Evolutionary conservation across 345 rosid species (phyloP), one percentile per base, ranked within the genome.

Genomic region (Excoecaria agallocha): DNA sequence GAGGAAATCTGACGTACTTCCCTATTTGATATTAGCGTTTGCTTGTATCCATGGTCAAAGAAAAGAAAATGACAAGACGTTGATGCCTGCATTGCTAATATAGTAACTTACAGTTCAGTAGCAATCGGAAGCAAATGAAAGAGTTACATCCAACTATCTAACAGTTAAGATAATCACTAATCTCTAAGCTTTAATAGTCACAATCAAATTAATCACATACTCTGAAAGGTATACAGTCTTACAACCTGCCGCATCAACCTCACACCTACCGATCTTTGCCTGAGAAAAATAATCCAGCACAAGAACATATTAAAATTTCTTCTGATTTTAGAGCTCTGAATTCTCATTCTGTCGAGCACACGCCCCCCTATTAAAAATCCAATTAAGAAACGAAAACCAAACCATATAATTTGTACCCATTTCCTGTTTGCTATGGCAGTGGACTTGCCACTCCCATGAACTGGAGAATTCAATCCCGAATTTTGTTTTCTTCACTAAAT

Each of bases 191-290:
- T 43, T 13, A 35, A 68, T 11, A 12, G 39, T 22, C 45, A 8
- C 69, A 25, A 56, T 13, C 38, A 70, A 71, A 62, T 61, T 8
- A 13, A 39, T 59, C 67, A 77, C 98, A 61, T 92, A 94, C 98
- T 89, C 96, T 19, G 93, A 92, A 19, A 95, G 90, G 79, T 82
- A 90, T 12, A 95, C 86, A 2, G 96, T 91, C 79, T 82, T 90
- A 79, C 97, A 92, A 54, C 85, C 90, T 49, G 94, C 88, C 71
- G 89, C 97, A 86, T 91, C 93, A 82, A 89, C 79, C 79, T 95
- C 99, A 1, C 76, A 83, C 81, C 86, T 86, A 63, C 94, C 94
- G 3, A 84, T 57, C 8, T 87, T 89, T 65, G 82, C 91, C 98
- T 94, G 85, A 65, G 39, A 58, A 43, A 37, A 17, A 63, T 50